Evolutionary conservation across 1,139 yeast species (phyloP).

Genomic region (Zygoascus meyerae): DNA sequence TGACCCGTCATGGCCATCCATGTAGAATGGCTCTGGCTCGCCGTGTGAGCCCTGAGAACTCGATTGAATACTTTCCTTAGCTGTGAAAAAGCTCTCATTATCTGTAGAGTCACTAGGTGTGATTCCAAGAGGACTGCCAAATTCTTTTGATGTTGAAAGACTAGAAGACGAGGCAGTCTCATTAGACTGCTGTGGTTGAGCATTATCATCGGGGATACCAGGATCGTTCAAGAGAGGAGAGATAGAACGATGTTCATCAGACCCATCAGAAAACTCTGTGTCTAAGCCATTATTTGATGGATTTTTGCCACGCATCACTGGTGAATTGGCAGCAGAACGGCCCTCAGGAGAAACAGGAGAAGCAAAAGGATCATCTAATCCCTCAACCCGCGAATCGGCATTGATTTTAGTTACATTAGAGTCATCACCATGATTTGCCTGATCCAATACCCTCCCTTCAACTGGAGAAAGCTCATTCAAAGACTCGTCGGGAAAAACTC

Average conservation of each 20-base stretch:
- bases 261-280: background rate
- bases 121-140: background rate
- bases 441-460: too few species aligned
- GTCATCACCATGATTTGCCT: too few species aligned
- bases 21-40: background rate
- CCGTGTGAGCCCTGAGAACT: background rate
- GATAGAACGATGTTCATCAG: conserved; percentile 6
- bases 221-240: conserved; percentile 2
- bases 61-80: conserved; percentile 2
- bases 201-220: too few species aligned
- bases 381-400: too few species aligned
- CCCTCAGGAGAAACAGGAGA: too few species aligned
- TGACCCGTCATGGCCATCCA: background rate
- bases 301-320: too few species aligned
- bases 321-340: too few species aligned
- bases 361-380: too few species aligned
- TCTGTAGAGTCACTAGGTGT: conserved; percentile 2
- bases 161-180: too few species aligned
- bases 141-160: background rate
- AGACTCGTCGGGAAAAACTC: background rate
- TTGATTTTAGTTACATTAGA: too few species aligned
- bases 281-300: too few species aligned
- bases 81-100: conserved; percentile 7
- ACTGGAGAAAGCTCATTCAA: background rate
- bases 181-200: too few species aligned